Conservation (phyloP, 2,329 filamentous ascomycete species). For the Alternaria dauci region DNA sequence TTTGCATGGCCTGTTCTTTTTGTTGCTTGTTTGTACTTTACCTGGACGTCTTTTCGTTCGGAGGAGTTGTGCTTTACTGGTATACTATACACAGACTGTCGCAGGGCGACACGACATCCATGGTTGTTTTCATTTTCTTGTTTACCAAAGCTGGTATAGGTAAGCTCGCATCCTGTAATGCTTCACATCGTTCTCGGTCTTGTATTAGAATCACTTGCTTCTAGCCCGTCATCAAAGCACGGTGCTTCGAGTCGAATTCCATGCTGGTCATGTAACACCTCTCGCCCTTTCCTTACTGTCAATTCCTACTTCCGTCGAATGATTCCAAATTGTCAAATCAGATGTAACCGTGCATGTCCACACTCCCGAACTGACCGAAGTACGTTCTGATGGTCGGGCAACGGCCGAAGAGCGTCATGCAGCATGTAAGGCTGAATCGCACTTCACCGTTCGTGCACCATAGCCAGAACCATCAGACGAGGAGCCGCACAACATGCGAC, state of each 20-base stretch:
- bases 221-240: background rate
- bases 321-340: background rate
- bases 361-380: background rate
- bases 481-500: background rate
- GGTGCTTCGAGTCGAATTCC: background rate
- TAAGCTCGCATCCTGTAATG: background rate
- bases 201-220: background rate
- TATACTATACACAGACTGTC: background rate
- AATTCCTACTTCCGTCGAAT: background rate
- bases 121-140: background rate
- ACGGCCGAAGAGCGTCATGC: constrained; percentile 1
- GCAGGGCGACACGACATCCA: background rate
- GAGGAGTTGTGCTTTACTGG: background rate
- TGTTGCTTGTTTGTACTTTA: background rate
- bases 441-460: background rate
- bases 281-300: background rate
- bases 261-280: constrained; percentile 5
- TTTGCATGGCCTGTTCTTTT: background rate
- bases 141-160: background rate
- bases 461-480: background rate
- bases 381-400: background rate
- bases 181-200: background rate
- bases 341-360: background rate
- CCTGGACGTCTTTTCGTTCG: background rate
- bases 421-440: background rate